Conservation (phyloP, 345 rosid species). For the Bruguiera parviflora region DNA sequence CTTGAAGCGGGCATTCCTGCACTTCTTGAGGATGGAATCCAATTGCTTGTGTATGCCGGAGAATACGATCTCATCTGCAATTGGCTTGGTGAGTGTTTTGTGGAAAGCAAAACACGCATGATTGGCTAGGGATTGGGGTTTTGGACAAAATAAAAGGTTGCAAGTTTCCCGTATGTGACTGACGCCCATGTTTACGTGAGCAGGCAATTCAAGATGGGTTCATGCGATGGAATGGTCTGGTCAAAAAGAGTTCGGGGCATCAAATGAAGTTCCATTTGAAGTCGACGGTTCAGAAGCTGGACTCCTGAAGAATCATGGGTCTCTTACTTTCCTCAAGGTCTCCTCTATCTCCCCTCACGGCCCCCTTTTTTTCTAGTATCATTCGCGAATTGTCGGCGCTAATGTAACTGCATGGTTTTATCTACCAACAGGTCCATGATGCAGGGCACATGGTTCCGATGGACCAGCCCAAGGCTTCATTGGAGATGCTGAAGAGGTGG, state of each 20-base stretch:
- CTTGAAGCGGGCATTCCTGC: constrained; percentile 89
- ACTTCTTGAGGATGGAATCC: constrained; percentile 89
- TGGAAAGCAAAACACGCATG: background rate
- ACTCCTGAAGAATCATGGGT: constrained; percentile 57
- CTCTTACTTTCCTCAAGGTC: constrained; percentile 94
- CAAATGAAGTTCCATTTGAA: constrained; percentile 61
- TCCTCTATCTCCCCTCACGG: background rate
- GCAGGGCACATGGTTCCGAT: constrained; percentile 99
- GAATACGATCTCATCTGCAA: constrained; percentile 99
- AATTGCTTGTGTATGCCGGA: constrained; percentile 91
- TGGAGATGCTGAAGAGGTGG: constrained; percentile 90
- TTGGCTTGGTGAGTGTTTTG: constrained; percentile 75
- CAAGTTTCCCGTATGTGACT: background rate
- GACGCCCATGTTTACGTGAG: constrained; percentile 3
- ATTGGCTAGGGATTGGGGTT: background rate
- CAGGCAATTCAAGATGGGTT: constrained; percentile 99
- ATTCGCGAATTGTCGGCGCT: background rate
- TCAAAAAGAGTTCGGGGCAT: constrained; percentile 51
- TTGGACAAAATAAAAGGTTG: background rate
- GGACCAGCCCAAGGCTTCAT: constrained; percentile 91
- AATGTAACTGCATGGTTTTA: constrained; percentile 11
- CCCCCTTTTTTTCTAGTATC: background rate
- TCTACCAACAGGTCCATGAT: constrained; percentile 58
- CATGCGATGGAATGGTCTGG: constrained; percentile 99
- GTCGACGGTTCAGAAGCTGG: constrained; percentile 86